phyloP scores from a whole-genome alignment of 768 basidiomycete genomes.

The Suillus variegatus region DNA sequence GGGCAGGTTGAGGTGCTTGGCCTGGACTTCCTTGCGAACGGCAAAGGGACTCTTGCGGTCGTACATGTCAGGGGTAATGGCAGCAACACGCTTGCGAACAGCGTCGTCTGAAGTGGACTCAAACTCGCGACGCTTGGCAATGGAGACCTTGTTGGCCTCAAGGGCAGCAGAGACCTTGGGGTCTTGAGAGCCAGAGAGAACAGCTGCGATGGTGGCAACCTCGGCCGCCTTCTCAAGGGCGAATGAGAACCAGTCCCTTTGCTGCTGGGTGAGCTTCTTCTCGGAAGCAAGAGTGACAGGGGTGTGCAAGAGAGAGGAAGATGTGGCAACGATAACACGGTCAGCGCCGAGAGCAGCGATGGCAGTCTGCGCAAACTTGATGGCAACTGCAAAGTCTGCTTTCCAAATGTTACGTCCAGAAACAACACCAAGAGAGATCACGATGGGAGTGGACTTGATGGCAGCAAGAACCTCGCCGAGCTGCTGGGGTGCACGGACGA shows the following conservation, averaged over 20 bases:
- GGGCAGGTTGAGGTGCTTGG: constrained; percentile 86
- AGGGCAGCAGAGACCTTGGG: constrained; percentile 66
- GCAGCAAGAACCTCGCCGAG: constrained; percentile 81
- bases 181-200: constrained; percentile 84
- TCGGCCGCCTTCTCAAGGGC: constrained; percentile 94
- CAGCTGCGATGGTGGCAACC: constrained; percentile 84
- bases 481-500: constrained; percentile 91
- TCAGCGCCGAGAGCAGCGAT: constrained; percentile 80
- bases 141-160: constrained; percentile 88
- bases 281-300: constrained; percentile 95
- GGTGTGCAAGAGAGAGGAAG: constrained; percentile 97
- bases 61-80: constrained; percentile 84
- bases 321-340: constrained; percentile 92
- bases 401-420: constrained; percentile 99
- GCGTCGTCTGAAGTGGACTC: constrained; percentile 92
- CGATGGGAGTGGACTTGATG: constrained; percentile 76
- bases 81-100: constrained; percentile 92
- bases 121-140: constrained; percentile 92
- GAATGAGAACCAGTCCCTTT: constrained; percentile 98
- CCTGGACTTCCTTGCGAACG: constrained; percentile 84
- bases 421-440: constrained; percentile 92
- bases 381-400: constrained; percentile 83
- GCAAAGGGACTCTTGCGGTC: constrained; percentile 90
- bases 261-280: constrained; percentile 83
- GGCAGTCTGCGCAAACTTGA: constrained; percentile 83